Conservation (phyloP, 1,284 basidiomycete species). For the Vanrija sp. region DNA sequence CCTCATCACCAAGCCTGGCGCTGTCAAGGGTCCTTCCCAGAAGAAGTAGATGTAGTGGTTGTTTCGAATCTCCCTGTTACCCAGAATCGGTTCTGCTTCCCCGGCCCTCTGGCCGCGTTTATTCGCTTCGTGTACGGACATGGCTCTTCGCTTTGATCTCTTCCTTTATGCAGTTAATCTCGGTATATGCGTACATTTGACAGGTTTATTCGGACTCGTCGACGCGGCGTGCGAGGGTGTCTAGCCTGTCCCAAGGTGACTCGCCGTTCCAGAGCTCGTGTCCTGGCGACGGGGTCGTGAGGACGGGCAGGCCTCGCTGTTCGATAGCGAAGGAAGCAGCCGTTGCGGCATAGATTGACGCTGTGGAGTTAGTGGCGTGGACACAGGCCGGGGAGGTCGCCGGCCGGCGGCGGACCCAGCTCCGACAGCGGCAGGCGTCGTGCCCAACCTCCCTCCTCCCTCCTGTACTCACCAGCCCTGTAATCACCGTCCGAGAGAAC, state of each 20-base stretch:
- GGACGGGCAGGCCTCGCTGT: constrained; percentile 66
- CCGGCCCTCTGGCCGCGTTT: background rate
- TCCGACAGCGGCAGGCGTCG: background rate
- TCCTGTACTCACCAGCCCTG: constrained; percentile 57
- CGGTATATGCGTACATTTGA: background rate
- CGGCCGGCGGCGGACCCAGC: background rate
- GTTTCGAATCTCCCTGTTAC: background rate
- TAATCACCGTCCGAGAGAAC: constrained; percentile 58
- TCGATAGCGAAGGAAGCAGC: constrained; percentile 80
- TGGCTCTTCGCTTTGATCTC: constrained; percentile 11
- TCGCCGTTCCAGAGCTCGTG: constrained; percentile 66
- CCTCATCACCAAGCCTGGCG: constrained; percentile 25
- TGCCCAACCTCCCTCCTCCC: background rate
- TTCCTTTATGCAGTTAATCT: background rate
- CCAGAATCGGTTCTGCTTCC: background rate
- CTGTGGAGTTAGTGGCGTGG: constrained; percentile 47
- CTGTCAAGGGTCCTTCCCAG: constrained; percentile 20
- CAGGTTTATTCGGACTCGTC: background rate
- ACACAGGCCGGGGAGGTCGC: background rate
- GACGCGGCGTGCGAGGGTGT: constrained; percentile 18
- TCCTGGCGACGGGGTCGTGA: constrained; percentile 31
- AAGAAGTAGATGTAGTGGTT: constrained; percentile 9
- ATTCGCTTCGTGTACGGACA: constrained; percentile 7
- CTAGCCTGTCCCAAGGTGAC: constrained; percentile 26
- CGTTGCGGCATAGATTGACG: constrained; percentile 66